A percentile compares a stretch with the other conserved stretches of the same genome.
Conservation (phyloP, 805 yeast species). For the Candida peoriensis region DNA sequence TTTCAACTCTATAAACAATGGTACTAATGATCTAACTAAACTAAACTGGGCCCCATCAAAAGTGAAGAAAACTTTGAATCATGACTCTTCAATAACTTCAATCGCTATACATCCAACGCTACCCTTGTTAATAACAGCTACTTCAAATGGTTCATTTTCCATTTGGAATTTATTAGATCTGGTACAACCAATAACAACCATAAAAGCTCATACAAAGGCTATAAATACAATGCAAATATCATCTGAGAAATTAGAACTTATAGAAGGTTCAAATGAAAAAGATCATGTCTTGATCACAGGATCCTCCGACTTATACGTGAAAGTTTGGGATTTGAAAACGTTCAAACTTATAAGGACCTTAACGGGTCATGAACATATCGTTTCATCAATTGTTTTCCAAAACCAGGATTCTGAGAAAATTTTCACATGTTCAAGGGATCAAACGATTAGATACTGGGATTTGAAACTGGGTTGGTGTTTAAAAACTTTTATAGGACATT, state of each 20-base stretch:
- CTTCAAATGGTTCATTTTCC: constrained; percentile 61
- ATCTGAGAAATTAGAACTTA: constrained; percentile 27
- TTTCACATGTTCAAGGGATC: constrained; percentile 62
- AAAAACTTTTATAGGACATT: constrained; percentile 67
- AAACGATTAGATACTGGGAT: constrained; percentile 61
- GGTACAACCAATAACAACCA: constrained; percentile 53
- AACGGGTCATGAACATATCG: constrained; percentile 84
- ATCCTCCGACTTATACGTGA: constrained; percentile 50
- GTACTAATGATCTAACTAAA: constrained; percentile 11
- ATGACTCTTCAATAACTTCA: constrained; percentile 51
- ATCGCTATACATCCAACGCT: constrained; percentile 71
- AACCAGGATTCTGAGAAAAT: constrained; percentile 39
- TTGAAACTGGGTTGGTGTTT: constrained; percentile 60
- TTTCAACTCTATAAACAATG: constrained; percentile 10
- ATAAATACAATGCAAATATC: constrained; percentile 59
- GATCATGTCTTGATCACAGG: constrained; percentile 37
- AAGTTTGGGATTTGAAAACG: constrained; percentile 62
- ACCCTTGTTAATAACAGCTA: constrained; percentile 59
- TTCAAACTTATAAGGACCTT: constrained; percentile 56
- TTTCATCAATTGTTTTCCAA: constrained; percentile 58
- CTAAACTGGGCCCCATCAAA: constrained; percentile 24
- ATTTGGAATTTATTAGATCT: constrained; percentile 67
- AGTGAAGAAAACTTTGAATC: constrained; percentile 20
- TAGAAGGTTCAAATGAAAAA: constrained; percentile 13
- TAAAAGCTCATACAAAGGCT: constrained; percentile 72